Conservation (phyloP, 306 rosid genomes). For the Vicia faba region DNA sequence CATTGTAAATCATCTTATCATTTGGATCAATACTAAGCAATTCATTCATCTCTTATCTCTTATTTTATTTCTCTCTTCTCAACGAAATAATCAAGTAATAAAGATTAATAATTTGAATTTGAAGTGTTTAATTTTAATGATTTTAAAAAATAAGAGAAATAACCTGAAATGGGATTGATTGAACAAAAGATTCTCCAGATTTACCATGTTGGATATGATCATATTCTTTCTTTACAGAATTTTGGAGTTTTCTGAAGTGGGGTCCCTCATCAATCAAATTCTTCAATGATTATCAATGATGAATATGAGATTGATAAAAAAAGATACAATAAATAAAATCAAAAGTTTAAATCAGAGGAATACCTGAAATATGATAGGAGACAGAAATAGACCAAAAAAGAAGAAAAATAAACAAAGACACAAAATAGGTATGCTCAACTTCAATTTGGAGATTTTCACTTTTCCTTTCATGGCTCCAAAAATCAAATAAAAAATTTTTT, state of each 20-base stretch:
- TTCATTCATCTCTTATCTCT: too few relatives aligned
- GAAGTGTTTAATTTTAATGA: too few relatives aligned
- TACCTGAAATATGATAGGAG: conserved; percentile 42
- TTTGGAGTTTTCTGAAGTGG: conserved; percentile 5
- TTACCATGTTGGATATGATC: conserved; percentile 32
- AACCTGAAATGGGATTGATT: conserved; percentile 48
- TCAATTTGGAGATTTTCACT: conserved; percentile 24
- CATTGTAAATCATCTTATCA: too few relatives aligned
- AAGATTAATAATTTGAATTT: too few relatives aligned
- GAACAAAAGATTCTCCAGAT: conserved; percentile 42
- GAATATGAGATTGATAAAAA: neutral
- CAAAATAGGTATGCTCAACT: conserved; percentile 30
- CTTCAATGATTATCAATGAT: conserved; percentile 23
- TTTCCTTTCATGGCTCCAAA: conserved; percentile 37
- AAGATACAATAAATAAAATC: neutral
- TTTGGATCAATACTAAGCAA: too few relatives aligned
- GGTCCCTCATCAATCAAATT: conserved; percentile 24
- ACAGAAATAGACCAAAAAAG: conserved; percentile 27
- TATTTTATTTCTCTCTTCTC: too few relatives aligned
- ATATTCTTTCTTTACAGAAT: conserved; percentile 15
- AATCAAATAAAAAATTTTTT: neutral
- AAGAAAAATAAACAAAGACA: conserved; percentile 34
- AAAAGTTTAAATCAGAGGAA: neutral
- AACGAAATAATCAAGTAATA: too few relatives aligned
- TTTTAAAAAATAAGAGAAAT: neutral